Evolutionary conservation across 306 rosid genomes (phyloP), one percentile per base, ranked within the genome.

Genomic region (Acacia confusa): DNA sequence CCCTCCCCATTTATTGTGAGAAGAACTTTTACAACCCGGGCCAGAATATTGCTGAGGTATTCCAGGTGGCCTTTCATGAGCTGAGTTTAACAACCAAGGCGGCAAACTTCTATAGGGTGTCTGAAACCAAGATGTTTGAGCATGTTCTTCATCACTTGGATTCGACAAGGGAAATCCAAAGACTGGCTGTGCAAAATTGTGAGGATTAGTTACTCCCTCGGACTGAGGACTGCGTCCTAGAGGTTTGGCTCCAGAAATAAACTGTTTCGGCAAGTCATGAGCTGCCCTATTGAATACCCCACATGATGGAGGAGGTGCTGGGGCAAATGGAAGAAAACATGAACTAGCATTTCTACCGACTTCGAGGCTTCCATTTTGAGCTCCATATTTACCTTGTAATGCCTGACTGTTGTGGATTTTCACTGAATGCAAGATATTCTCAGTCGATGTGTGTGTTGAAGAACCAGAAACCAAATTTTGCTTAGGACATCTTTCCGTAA

Each of bases 81-180:
- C 83, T 53, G 86, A 70, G 22, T 82, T 88, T 50, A 66, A 85
- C 74, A 88, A 66, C 91, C 91, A 84, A 14, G 92, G 88, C 20
- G 95, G 94, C 43, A 88, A 78, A 64, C 81, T 81, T 63, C 63
- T 72, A 53, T 80, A 45, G 58, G 86, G 76, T 61, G 85, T 82
- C 79, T 83, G 82, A 75, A 84, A 78, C 85, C 90, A 79, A 72
- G 92, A 72, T 50, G 88, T 68, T 61, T 80, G 89, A 50, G 79
- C 85, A 74, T 82, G 83, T 36, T 79, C 91, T 80, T 84, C 86
- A 80, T 75, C 82, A 74, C 83, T 87, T 19, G 90, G 88, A 75
- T 77, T 83, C 68, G 86, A 73, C 80, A 91, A 89, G 57, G 98
- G 90, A 79, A 87, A 87, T 50, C 64, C 88, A 24, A 82, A 70